Percentiles rank a stretch among this genome's conserved stretches.
These are phyloP conservation scores for Candida piceae DNA, from an alignment of 805 yeast genomes.

Conservation along the genomic window DNA sequence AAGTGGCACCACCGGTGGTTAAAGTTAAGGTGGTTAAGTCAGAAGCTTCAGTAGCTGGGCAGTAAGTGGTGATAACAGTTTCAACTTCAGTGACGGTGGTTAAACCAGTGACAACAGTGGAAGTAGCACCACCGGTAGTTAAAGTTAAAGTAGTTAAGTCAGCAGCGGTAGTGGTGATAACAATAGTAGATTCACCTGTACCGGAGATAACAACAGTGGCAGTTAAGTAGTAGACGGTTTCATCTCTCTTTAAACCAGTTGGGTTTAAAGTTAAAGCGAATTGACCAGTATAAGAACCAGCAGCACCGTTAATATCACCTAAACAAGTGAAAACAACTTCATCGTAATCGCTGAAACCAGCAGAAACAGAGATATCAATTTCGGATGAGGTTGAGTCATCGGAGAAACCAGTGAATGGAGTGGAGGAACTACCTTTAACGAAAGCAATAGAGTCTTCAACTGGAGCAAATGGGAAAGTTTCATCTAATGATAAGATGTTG, in stretches of 20 bases:
- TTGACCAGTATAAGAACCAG: slow-evolving; percentile 17
- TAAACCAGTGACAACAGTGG: neutral
- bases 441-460: slow-evolving; percentile 1
- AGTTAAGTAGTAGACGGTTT: slow-evolving; percentile 19
- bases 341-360: slow-evolving; percentile 4
- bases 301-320: slow-evolving; percentile 16
- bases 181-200: slow-evolving; percentile 4
- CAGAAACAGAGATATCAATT: slow-evolving; percentile 13
- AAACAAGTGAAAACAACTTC: slow-evolving; percentile 3
- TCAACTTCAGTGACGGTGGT: neutral
- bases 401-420: slow-evolving; percentile 5
- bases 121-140: slow-evolving; percentile 3
- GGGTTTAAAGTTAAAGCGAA: slow-evolving; percentile 20
- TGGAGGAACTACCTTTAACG: slow-evolving; percentile 3
- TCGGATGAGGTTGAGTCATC: slow-evolving; percentile 15
- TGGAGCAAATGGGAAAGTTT: slow-evolving; percentile 14
- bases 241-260: slow-evolving; percentile 18
- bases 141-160: slow-evolving; percentile 1
- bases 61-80: neutral
- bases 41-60: slow-evolving; percentile 5
- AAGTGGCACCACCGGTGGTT: too few species aligned
- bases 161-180: slow-evolving; percentile 1
- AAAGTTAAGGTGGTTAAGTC: too few species aligned
- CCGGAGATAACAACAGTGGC: slow-evolving; percentile 15
- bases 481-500: slow-evolving; percentile 17